phyloP scores from a whole-genome alignment of 495 filamentous ascomycete species.

The Hypoxylon lenormandii region DNA sequence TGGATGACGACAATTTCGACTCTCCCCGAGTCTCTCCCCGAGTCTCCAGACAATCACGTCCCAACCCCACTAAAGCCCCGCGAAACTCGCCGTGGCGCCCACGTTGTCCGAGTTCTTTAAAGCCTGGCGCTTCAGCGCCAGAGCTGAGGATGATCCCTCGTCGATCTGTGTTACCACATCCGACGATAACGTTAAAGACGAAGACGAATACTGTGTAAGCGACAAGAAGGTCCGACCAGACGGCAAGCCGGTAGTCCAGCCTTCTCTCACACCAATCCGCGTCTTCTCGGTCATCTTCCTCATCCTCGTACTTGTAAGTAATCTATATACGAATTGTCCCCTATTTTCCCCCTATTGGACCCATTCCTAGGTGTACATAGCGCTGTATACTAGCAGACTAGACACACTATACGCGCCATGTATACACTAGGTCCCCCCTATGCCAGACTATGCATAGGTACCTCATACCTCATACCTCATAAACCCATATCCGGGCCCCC shows the following conservation, averaged over 20 bases:
- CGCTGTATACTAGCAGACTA: constrained; percentile 27
- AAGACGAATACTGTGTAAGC: background rate
- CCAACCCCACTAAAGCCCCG: constrained; percentile 52
- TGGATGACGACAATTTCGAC: constrained; percentile 37
- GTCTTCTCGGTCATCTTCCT: constrained; percentile 58
- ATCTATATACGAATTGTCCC: background rate
- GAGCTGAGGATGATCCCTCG: constrained; percentile 46
- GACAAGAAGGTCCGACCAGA: constrained; percentile 32
- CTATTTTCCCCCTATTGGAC: constrained; percentile 24
- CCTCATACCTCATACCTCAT: background rate
- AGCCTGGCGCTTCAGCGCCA: constrained; percentile 51
- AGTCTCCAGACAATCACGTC: constrained; percentile 42
- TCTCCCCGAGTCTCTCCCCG: constrained; percentile 26
- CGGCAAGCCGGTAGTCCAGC: constrained; percentile 24
- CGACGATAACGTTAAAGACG: constrained; percentile 14
- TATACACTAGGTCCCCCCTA: constrained; percentile 11
- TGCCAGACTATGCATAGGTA: background rate
- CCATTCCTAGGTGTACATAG: constrained; percentile 26
- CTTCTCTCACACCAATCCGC: constrained; percentile 49
- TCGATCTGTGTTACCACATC: constrained; percentile 23
- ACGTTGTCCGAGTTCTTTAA: constrained; percentile 36
- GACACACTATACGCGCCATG: background rate
- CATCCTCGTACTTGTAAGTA: constrained; percentile 62
- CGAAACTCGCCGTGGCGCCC: constrained; percentile 51
- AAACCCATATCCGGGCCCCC: constrained; percentile 31